Evolutionary conservation across 257 asterid species (phyloP).

Genomic region (Solanum commersonii): DNA sequence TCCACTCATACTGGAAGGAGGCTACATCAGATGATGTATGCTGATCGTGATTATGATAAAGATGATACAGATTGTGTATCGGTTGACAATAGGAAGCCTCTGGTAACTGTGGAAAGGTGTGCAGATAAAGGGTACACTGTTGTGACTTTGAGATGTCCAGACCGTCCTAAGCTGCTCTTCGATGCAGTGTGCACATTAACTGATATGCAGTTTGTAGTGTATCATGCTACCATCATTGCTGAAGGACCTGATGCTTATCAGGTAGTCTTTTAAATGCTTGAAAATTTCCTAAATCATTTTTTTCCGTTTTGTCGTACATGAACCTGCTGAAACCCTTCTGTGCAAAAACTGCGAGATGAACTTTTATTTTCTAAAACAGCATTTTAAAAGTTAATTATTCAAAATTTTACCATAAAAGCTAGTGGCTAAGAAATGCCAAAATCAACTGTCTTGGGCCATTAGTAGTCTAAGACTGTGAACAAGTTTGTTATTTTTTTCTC

Average conservation of each 20-base stretch:
- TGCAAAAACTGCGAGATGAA: not conserved
- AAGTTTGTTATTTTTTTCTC: not conserved
- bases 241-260: constrained; percentile 45
- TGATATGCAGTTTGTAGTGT: constrained; percentile 50
- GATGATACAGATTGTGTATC: not conserved
- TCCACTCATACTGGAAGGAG: constrained; percentile 68
- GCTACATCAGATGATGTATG: constrained; percentile 83
- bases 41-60: constrained; percentile 37
- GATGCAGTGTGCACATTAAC: constrained; percentile 49
- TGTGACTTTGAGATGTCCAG: constrained; percentile 31
- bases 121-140: constrained; percentile 31
- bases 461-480: not conserved
- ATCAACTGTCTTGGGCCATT: not conserved
- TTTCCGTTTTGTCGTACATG: not conserved
- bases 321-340: not conserved
- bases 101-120: constrained; percentile 30
- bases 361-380: not conserved
- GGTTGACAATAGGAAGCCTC: constrained; percentile 20
- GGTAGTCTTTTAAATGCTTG: constrained; percentile 12
- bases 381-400: not conserved
- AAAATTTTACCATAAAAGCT: not conserved
- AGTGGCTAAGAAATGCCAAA: not conserved
- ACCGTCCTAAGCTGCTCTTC: constrained; percentile 49
- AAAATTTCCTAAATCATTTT: not conserved
- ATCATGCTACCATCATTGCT: constrained; percentile 37